Base-by-base conservation (phyloP, 768 basidiomycete genomes). In the Podaxis carcinomalis region DNA sequence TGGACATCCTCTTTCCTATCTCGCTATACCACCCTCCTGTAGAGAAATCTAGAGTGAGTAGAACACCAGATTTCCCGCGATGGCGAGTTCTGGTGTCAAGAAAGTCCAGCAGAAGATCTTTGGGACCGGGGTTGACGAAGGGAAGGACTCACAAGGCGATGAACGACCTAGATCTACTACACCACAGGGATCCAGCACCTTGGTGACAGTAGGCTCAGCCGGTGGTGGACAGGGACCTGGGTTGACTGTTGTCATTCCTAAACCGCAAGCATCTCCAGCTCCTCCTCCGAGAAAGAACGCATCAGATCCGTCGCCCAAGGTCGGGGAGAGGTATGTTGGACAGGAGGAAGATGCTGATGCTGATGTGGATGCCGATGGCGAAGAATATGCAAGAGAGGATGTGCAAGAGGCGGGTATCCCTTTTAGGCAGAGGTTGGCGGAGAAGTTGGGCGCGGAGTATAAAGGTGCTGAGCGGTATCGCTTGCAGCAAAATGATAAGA, bases 401-500 rank as follows among this genome's bases (percentile, higher is more conserved):
- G 64, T 66, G 13, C 63, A 66, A 3, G 64, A 64, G 46, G 23
- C 64, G 21, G 65, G 60, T 35, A 42, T 27, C 9, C 66, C 79
- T 49, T 88, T 88, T 73, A 83, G 91, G 54, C 84, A 90, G 68
- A 79, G 86, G 32, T 76, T 97, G 28, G 77, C 80, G 28, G 78
- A 85, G 62, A 74, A 75, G 59, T 78, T 95, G 35, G 92, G 92
- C 1, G 67, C 75, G 3, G 78, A 87, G 36, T 98, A 95, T 72
- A 82, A 86, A 54, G 90, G 92, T 11, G 85, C 84, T 23, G 96
- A 99, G 77, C 85, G 85, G 65, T 80, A 90, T 73, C 85, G 95
- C 52, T 83, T 99, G n/a, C 75, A 86, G 52, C 90, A 98, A 68
- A 92, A 94, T 65, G 87, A 83, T 61, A 78, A 80, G 53, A 88